A percentile compares a stretch with the other conserved stretches of the same genome.
These are phyloP conservation scores for Penicillium argentinense DNA, from an alignment of 495 filamentous ascomycete genomes.

Conservation along the genomic window DNA sequence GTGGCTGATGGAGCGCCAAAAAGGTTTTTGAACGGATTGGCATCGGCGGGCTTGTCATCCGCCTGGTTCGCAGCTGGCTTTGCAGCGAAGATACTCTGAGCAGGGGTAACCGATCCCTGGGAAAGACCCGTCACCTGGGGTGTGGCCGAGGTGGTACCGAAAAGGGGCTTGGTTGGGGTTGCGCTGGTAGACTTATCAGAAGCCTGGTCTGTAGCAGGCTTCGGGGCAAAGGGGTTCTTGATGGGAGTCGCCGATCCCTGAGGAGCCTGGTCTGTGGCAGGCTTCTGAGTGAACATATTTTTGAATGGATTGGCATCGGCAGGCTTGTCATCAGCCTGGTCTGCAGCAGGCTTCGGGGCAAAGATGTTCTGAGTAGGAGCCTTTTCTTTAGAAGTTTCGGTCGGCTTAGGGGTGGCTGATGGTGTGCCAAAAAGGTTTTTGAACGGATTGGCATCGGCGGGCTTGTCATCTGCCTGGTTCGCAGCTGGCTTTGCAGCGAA, in stretches of 20 bases:
- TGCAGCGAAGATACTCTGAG: too few species aligned
- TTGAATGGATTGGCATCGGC: neutral
- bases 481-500: neutral
- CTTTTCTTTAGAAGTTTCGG: neutral
- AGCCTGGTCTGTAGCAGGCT: slow-evolving; percentile 12
- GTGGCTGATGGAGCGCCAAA: neutral
- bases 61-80: neutral
- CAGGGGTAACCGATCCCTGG: too few species aligned
- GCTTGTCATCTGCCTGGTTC: neutral
- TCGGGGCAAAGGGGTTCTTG: slow-evolving; percentile 30
- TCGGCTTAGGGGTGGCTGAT: neutral
- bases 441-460: slow-evolving; percentile 6
- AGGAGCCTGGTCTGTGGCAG: slow-evolving; percentile 21
- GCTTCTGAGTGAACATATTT: slow-evolving; percentile 20
- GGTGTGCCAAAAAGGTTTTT: slow-evolving; percentile 3
- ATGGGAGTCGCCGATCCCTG: slow-evolving; percentile 19
- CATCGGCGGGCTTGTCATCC: neutral
- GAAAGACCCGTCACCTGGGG: too few species aligned
- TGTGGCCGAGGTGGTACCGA: slow-evolving; percentile 1
- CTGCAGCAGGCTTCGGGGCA: slow-evolving; percentile 4
- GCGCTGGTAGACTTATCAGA: too few species aligned
- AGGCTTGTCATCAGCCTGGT: neutral
- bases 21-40: slow-evolving; percentile 3
- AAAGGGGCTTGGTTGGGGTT: too few species aligned
- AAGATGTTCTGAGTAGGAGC: slow-evolving; percentile 7